A percentile compares a stretch with the other conserved stretches of the same genome.
Evolutionary conservation across 306 rosid species (phyloP).

Genomic region (Cicer yamashitae): DNA sequence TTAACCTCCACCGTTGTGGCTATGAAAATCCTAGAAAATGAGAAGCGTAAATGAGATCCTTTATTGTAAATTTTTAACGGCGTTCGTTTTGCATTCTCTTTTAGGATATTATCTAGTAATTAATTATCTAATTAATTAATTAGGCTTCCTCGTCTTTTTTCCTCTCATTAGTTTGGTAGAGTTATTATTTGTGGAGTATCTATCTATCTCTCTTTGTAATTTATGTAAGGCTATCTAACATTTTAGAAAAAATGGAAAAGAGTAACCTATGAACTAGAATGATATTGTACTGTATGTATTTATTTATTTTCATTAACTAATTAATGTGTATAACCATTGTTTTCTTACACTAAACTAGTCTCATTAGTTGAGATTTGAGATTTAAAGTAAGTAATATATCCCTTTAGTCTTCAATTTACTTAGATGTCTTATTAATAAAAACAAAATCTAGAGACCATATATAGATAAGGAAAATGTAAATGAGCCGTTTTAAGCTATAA

Average conservation of each 20-base stretch:
- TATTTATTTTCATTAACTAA: not conserved
- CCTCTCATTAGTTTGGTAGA: not conserved
- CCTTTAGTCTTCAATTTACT: too few species aligned
- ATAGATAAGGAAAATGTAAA: too few species aligned
- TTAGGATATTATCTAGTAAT: not conserved
- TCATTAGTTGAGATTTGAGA: too few species aligned
- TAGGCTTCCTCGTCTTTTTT: not conserved
- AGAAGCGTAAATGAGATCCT: not conserved
- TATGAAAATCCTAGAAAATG: slow-evolving; percentile 37
- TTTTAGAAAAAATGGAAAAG: not conserved
- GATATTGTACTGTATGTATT: not conserved
- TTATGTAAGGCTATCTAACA: slow-evolving; percentile 44
- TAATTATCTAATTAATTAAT: not conserved
- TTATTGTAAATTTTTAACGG: slow-evolving; percentile 4
- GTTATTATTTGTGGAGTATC: not conserved
- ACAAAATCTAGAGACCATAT: too few species aligned
- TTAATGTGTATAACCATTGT: not conserved
- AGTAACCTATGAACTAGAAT: not conserved
- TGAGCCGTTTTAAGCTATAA: slow-evolving; percentile 1
- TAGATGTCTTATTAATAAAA: too few species aligned
- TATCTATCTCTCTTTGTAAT: slow-evolving; percentile 20
- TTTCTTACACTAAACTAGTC: too few species aligned
- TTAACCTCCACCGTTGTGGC: slow-evolving; percentile 96
- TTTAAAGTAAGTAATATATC: too few species aligned
- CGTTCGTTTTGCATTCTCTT: slow-evolving; percentile 27